Evolutionary conservation across 352 stramenopile species (phyloP), one percentile per base, ranked within the genome.

Genomic region (Globisporangium recalcitrans): DNA sequence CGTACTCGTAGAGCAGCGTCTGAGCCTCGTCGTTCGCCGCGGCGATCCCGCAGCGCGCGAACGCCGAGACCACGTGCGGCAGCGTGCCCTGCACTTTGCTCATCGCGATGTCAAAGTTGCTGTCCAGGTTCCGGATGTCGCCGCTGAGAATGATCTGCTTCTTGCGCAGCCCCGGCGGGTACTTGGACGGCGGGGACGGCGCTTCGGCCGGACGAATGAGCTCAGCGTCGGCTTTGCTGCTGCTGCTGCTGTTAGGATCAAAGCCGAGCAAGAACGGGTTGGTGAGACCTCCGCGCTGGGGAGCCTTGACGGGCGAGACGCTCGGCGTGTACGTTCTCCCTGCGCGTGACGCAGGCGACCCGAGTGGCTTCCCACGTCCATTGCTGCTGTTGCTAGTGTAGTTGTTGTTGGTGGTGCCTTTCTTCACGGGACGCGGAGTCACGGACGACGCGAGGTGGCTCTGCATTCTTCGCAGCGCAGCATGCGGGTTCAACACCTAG

Each of bases 121-220:
- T 88, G 24, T 75, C 77, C 21, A 91, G 62, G 63, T 91, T 91
- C 36, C 82, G 78, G 52, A 90, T 87, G 61, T 91, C 82, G 2
- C 82, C 82, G 10, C 68, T 76, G 10, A 87, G 56, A 46, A 90
- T 84, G 52, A 91, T 38, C 54, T 70, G 78, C 60, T 87, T 90
- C 70, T 87, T 88, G 4, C 78, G 73, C 56, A 71, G 62, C 24
- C 71, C 40, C 11, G 68, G 60, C 3, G 77, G 46, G 14, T 32
- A 31, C 46, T 52, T 52, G 11, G 22, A 57, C 1, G 72, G 65
- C 24, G 52, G 14, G 9, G 32, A 60, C 29, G 63, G 51, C 16
- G 52, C n/a, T 62, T 85, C 75, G 0, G 75, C 54, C 1, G 60
- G 64, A 21, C 78, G 78, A 7, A 78, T 52, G 1, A 57, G 40